Evolutionary conservation across 1,284 basidiomycete genomes (phyloP).

Genomic region (Hemileia vastatrix): DNA sequence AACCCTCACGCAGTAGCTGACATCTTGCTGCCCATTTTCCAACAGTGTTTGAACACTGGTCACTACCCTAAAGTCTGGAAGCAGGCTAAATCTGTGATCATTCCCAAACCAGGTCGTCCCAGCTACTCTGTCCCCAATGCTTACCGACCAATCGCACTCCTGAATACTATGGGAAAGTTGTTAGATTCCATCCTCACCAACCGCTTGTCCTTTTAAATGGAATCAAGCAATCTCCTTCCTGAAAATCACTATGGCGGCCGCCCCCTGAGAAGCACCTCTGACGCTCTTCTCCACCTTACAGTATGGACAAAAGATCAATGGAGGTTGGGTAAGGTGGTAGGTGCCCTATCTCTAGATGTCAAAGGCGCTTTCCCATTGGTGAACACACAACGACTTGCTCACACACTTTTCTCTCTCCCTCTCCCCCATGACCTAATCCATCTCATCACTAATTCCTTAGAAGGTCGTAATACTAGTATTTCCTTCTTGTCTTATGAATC

Average conservation of each 20-base stretch:
- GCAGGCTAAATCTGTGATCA: slow-evolving; percentile 1
- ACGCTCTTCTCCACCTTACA: neutral
- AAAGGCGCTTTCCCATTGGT: slow-evolving; percentile 10
- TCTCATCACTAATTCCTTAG: neutral
- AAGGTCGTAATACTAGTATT: neutral
- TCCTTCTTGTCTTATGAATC: slow-evolving; percentile 2
- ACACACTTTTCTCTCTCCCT: neutral
- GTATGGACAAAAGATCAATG: slow-evolving; percentile 8
- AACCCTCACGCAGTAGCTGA: no score
- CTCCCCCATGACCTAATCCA: neutral
- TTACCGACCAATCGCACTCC: slow-evolving; percentile 9
- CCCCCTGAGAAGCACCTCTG: neutral
- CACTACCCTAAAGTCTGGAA: slow-evolving; percentile 4
- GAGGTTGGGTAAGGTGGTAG: slow-evolving; percentile 3
- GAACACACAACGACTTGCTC: neutral
- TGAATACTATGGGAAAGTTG: slow-evolving; percentile 6
- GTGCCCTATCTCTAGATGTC: slow-evolving; percentile 9
- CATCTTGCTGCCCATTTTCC: no score
- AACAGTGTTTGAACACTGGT: neutral
- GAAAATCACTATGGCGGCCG: slow-evolving; percentile 7
- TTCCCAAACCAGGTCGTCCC: neutral
- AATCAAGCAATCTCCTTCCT: neutral
- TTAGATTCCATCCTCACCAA: slow-evolving; percentile 3
- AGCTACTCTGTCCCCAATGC: neutral
- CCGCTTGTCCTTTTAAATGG: slow-evolving; percentile 3